Conservation (phyloP, 306 rosid species). For the Arachis stenosperma region DNA sequence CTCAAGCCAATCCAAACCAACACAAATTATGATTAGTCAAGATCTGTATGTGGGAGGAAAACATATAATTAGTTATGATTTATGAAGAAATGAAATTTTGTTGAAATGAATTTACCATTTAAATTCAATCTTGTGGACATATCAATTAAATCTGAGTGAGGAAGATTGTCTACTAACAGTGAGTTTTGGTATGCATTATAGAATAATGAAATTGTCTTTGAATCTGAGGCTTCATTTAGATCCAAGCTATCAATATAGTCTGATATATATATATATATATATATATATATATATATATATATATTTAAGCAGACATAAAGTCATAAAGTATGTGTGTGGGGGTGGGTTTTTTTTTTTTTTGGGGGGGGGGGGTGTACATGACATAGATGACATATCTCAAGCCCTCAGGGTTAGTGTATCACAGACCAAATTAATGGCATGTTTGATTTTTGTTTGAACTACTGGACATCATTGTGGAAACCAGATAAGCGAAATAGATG, state of each 20-base stretch:
- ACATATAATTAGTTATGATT: not conserved
- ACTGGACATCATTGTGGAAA: constrained; percentile 4
- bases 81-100: not conserved
- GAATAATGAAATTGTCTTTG: not conserved
- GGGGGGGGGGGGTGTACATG: not conserved
- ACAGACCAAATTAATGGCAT: not conserved
- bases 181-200: not conserved
- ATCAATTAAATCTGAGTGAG: not conserved
- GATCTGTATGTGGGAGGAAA: not conserved
- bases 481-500: not conserved
- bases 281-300: not conserved
- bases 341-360: no score
- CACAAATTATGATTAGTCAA: not conserved
- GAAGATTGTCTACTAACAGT: not conserved
- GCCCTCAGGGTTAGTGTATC: not conserved
- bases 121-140: not conserved
- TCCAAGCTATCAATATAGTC: not conserved
- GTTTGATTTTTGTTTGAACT: not conserved
- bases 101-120: not conserved
- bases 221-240: not conserved
- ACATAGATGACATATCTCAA: not conserved
- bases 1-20: not conserved
- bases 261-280: not conserved
- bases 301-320: not conserved
- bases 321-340: not conserved